phyloP scores from a whole-genome alignment of 768 basidiomycete genomes.

The Melanogaster broomeanus region DNA sequence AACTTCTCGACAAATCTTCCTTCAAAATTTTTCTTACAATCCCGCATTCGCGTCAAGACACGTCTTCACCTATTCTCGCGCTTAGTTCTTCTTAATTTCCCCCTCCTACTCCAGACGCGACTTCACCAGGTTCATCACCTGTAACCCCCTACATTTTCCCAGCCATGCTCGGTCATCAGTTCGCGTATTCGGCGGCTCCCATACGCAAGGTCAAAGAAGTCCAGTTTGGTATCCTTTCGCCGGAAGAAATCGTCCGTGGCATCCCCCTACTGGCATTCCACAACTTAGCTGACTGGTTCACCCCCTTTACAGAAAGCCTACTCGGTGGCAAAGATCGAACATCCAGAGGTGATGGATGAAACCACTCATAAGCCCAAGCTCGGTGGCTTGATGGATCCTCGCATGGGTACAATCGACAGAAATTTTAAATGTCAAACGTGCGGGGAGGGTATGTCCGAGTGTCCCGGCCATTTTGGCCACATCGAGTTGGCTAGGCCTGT shows the following conservation, averaged over 20 bases:
- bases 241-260: conserved; percentile 87
- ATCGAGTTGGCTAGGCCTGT: conserved; percentile 97
- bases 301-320: conserved; percentile 82
- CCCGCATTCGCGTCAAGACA: conserved; percentile 28
- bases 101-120: conserved; percentile 16
- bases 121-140: conserved; percentile 1
- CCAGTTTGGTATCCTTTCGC: conserved; percentile 97
- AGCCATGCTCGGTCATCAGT: conserved; percentile 85
- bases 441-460: conserved; percentile 99
- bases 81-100: conserved; percentile 1
- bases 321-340: conserved; percentile 97
- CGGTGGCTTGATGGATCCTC: conserved; percentile 96
- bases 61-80: conserved; percentile 11
- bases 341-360: conserved; percentile 99
- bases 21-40: conserved; percentile 9
- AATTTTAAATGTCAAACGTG: conserved; percentile 99
- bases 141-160: conserved; percentile 4
- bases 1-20: conserved; percentile 5
- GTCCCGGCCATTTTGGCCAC: conserved; percentile 99
- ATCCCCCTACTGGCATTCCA: neutral
- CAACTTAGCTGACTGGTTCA: conserved; percentile 7
- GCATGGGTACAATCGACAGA: conserved; percentile 96
- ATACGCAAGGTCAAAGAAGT: conserved; percentile 96
- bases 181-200: conserved; percentile 91
- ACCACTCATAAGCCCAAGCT: conserved; percentile 85